A percentile compares a stretch with the other conserved stretches of the same genome.
Conservation (phyloP, 495 filamentous ascomycete species). For the Elasticomyces elasticus region DNA sequence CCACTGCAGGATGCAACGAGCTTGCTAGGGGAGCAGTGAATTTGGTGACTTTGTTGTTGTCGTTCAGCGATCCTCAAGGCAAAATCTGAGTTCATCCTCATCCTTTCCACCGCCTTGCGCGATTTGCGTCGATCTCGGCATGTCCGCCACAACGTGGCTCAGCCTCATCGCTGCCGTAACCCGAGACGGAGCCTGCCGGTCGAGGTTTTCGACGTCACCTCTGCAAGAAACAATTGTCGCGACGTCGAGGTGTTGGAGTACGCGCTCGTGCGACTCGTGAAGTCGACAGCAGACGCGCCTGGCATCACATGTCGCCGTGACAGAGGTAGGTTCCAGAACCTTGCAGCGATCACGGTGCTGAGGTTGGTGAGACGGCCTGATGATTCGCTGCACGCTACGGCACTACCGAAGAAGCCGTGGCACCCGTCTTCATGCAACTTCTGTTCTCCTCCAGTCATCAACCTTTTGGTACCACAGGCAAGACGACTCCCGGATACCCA, state of each 20-base stretch:
- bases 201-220: not conserved
- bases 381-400: not conserved
- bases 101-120: not conserved
- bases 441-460: conserved; percentile 5
- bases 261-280: conserved; percentile 14
- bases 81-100: not conserved
- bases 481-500: not conserved
- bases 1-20: too few relatives aligned
- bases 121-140: not conserved
- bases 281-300: not conserved
- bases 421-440: not conserved
- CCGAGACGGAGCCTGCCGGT: not conserved
- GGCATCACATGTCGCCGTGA: not conserved
- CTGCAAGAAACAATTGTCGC: not conserved
- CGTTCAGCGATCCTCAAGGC: too few relatives aligned
- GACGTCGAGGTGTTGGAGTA: conserved; percentile 10
- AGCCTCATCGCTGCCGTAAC: not conserved
- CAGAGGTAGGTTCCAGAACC: not conserved
- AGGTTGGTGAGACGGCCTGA: not conserved
- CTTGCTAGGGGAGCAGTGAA: too few relatives aligned
- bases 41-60: too few relatives aligned
- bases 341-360: not conserved
- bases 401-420: not conserved
- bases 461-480: not conserved
- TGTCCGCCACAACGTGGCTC: not conserved